phyloP scores from a whole-genome alignment of 2,329 filamentous ascomycete species.

The Ceratocystis smalleyi region DNA sequence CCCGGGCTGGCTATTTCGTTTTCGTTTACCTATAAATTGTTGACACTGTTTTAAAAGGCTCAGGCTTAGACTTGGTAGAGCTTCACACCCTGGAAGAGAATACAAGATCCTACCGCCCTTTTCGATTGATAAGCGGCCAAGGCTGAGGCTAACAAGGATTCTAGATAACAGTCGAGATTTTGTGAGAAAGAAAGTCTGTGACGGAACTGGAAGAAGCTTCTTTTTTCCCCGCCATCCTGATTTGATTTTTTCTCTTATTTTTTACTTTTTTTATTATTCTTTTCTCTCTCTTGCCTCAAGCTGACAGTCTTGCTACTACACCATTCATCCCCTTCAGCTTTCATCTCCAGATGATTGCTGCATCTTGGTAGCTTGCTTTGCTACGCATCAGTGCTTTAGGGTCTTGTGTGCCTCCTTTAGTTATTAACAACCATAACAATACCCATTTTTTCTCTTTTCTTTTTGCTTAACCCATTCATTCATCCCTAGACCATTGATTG shows the following conservation, averaged over 20 bases:
- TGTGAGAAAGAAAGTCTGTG: not conserved
- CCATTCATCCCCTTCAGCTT: not conserved
- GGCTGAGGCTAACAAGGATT: conserved; percentile 3
- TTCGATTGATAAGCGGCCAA: conserved; percentile 1
- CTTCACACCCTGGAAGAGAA: not conserved
- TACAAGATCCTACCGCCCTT: not conserved
- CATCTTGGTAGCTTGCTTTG: not conserved
- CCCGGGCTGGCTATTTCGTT: too few species aligned
- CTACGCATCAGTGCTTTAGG: not conserved
- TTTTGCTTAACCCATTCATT: not conserved
- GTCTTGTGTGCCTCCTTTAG: not conserved
- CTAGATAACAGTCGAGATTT: not conserved
- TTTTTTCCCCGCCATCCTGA: conserved; percentile 1
- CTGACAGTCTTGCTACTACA: not conserved
- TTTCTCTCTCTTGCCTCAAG: not conserved
- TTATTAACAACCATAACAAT: not conserved
- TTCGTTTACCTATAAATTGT: too few species aligned
- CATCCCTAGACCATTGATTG: not conserved
- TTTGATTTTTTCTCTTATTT: not conserved
- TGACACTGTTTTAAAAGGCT: too few species aligned
- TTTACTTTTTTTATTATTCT: not conserved
- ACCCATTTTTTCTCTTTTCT: not conserved
- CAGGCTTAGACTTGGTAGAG: too few species aligned
- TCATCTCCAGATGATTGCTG: not conserved
- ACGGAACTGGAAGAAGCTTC: conserved; percentile 3